Evolutionary conservation across 768 basidiomycete species (phyloP), one percentile per base, ranked within the genome.

Genomic region (Crassisporium funariophilum): DNA sequence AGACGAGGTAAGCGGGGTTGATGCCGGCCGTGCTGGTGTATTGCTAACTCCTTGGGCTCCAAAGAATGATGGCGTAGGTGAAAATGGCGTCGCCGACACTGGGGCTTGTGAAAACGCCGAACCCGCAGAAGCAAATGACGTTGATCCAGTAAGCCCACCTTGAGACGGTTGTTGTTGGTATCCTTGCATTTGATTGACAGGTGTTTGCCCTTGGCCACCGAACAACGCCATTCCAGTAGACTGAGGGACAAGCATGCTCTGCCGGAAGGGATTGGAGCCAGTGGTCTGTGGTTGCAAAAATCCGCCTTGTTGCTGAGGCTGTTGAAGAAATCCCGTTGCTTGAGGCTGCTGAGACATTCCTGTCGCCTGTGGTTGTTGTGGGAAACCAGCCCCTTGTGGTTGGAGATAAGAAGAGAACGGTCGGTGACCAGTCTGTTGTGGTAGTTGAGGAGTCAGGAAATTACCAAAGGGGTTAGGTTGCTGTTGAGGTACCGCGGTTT

Each of bases 261-360:
- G 90, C 24, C 92, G 75, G 75, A 95, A 95, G 7, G 91, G 91
- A 65, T 93, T 94, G 34, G 73, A 68, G 15, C 83, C 86, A 7
- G 84, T 88, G 12, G 71, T 60, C 54, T 85, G 81, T 13, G 84
- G 76, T 59, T 76, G 79, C 41, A 77, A 74, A 10, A 42, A 36
- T 10, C 38, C 38, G n/a, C 23, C 25, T 29, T 49, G 63, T 24
- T 48, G 57, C 39, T 22, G 41, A 15, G 20, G 41, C 46, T 44
- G 51, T 15, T 46, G 53, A 27, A 44, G 35, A 25, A 64, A 62
- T n/a, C 56, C 59, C 4, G 60, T 59, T 19, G 56, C 57, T 39
- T 64, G 66, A 12, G 55, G 49, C 25, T 68, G 68, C 42, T 71
- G 71, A 44, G 68, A 47, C 20, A 60, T 51, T 22, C 50, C 58